phyloP scores from a whole-genome alignment of 2,329 filamentous ascomycete genomes.

The Calonectria pseudoturangicola region DNA sequence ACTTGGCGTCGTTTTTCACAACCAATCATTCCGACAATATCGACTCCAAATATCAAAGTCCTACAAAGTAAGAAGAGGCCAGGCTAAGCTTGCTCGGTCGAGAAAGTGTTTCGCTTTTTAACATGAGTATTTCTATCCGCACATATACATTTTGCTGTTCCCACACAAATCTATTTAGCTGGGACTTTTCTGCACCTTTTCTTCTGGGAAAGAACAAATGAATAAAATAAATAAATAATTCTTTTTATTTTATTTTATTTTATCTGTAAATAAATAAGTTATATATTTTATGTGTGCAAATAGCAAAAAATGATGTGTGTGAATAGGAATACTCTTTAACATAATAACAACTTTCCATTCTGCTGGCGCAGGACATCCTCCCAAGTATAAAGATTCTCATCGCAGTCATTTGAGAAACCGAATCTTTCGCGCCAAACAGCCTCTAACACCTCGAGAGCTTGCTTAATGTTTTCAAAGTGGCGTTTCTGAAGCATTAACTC shows the following conservation, averaged over 20 bases:
- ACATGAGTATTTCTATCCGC: not conserved
- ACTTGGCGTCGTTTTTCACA: too few relatives aligned
- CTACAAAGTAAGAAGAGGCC: not conserved
- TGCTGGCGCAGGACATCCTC: not conserved
- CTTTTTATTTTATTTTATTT: too few relatives aligned
- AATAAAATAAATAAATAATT: too few relatives aligned
- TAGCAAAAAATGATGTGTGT: too few relatives aligned
- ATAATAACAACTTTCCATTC: not conserved
- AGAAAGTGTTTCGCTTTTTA: not conserved
- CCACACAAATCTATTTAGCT: too few relatives aligned
- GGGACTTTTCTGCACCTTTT: too few relatives aligned
- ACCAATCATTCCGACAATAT: too few relatives aligned
- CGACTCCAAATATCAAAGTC: not conserved
- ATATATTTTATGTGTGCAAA: too few relatives aligned
- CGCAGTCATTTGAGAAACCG: too few relatives aligned
- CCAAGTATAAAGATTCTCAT: not conserved
- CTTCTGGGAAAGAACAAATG: too few relatives aligned
- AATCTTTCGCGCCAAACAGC: constrained; percentile 4
- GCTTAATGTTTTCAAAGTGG: constrained; percentile 23
- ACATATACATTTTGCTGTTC: too few relatives aligned
- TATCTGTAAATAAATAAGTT: too few relatives aligned
- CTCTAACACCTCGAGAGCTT: constrained; percentile 24
- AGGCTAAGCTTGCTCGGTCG: not conserved
- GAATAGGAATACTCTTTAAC: not conserved
- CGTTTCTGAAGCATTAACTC: constrained; percentile 13